phyloP scores from a whole-genome alignment of 2,329 filamentous ascomycete species.

The Aspergillus ochraceus region DNA sequence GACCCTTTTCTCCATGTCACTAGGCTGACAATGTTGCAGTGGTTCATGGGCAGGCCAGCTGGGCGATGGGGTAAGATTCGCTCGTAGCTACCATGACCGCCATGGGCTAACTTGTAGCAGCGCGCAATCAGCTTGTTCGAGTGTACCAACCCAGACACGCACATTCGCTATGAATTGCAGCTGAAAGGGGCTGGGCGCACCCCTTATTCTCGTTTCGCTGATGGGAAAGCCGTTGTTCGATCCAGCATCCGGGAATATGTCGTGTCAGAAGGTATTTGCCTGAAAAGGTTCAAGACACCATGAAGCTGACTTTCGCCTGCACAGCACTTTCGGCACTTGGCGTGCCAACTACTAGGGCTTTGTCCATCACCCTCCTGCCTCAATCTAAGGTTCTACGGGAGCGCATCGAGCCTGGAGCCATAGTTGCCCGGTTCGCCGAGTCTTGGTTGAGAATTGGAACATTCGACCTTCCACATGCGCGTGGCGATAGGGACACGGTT shows the following conservation, averaged over 20 bases:
- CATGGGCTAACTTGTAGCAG: slow-evolving; percentile 18
- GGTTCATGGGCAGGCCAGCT: slow-evolving; percentile 95
- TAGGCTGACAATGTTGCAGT: slow-evolving; percentile 38
- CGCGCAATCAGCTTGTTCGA: slow-evolving; percentile 94
- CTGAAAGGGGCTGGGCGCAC: slow-evolving; percentile 92
- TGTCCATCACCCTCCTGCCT: slow-evolving; percentile 77
- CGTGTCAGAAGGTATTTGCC: slow-evolving; percentile 69
- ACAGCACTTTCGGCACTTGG: slow-evolving; percentile 71
- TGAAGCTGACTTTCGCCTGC: neutral
- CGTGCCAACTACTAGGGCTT: slow-evolving; percentile 82
- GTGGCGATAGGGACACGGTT: slow-evolving; percentile 74
- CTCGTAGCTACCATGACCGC: neutral
- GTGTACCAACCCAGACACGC: slow-evolving; percentile 70
- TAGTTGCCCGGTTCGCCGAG: slow-evolving; percentile 88
- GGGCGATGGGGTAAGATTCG: slow-evolving; percentile 67
- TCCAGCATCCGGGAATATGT: slow-evolving; percentile 94
- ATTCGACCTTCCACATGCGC: slow-evolving; percentile 84
- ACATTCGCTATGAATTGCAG: slow-evolving; percentile 82
- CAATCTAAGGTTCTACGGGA: slow-evolving; percentile 74
- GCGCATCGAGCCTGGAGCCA: slow-evolving; percentile 81
- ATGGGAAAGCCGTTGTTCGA: slow-evolving; percentile 88
- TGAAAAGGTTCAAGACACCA: neutral
- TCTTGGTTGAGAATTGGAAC: slow-evolving; percentile 92
- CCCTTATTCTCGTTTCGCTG: slow-evolving; percentile 93
- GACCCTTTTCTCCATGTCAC: neutral